Conservation (phyloP, 1,139 yeast species). For the Taphrina communis region DNA sequence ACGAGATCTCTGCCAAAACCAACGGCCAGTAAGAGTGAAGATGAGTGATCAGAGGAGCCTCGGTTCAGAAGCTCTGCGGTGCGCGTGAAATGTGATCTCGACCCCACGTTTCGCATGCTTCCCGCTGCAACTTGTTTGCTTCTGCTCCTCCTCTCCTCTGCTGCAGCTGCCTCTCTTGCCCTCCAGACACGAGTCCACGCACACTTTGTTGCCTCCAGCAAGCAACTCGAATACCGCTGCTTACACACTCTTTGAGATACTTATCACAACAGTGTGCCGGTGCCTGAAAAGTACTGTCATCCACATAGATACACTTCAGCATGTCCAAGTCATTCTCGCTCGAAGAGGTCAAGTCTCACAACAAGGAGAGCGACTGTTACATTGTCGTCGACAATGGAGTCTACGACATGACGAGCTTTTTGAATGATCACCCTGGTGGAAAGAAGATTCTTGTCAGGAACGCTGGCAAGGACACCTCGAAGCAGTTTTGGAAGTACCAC, state of each 20-base stretch:
- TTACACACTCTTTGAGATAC: neutral
- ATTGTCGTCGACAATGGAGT: slow-evolving; percentile 54
- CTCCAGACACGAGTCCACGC: no score
- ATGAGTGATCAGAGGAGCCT: neutral
- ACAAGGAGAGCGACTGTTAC: slow-evolving; percentile 29
- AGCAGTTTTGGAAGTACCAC: slow-evolving; percentile 64
- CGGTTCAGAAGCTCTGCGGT: neutral
- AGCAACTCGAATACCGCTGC: neutral
- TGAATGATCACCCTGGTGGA: slow-evolving; percentile 81
- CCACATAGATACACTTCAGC: neutral
- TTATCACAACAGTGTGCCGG: no score
- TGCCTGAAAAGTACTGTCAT: no score
- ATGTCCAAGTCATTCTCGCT: slow-evolving; percentile 33
- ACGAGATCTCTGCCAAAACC: no score
- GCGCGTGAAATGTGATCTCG: neutral
- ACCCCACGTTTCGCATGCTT: neutral
- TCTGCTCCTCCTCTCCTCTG: neutral
- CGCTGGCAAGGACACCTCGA: slow-evolving; percentile 90
- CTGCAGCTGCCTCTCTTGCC: neutral
- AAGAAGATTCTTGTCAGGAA: slow-evolving; percentile 68
- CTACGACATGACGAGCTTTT: slow-evolving; percentile 77
- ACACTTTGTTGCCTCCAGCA: neutral
- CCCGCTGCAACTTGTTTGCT: neutral
- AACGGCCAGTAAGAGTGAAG: no score
- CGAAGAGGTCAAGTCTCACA: slow-evolving; percentile 35